phyloP scores from a whole-genome alignment of 495 filamentous ascomycete genomes.

The Haplographium delicatum region DNA sequence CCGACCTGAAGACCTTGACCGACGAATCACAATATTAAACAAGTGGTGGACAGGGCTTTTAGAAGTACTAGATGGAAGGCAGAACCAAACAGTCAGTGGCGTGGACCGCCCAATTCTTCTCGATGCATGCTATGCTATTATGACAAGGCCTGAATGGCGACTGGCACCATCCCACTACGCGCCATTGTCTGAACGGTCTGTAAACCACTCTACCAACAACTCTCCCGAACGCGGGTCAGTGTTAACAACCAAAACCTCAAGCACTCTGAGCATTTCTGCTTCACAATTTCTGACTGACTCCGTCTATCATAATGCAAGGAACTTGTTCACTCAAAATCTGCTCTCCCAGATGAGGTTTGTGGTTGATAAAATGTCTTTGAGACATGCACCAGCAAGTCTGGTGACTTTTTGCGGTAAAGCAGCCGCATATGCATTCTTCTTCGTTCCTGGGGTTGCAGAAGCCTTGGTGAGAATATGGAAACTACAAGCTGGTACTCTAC shows the following conservation, averaged over 20 bases:
- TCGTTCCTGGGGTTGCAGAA: constrained; percentile 85
- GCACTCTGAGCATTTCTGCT: constrained; percentile 52
- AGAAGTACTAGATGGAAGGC: constrained; percentile 65
- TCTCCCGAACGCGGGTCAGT: constrained; percentile 25
- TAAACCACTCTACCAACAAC: constrained; percentile 4
- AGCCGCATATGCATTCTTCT: constrained; percentile 93
- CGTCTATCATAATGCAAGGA: constrained; percentile 89
- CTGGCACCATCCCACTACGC: constrained; percentile 60
- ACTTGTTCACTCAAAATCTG: constrained; percentile 82
- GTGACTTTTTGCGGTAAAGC: constrained; percentile 94
- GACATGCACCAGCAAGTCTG: constrained; percentile 84
- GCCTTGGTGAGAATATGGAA: constrained; percentile 82
- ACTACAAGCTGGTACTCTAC: constrained; percentile 56
- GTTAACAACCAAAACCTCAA: constrained; percentile 37
- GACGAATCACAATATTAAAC: constrained; percentile 74
- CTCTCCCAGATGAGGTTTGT: constrained; percentile 83
- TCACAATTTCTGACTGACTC: constrained; percentile 85
- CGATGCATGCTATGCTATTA: constrained; percentile 76
- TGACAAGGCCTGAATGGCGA: constrained; percentile 92
- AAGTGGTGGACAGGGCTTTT: constrained; percentile 95
- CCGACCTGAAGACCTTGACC: constrained; percentile 77
- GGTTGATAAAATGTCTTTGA: constrained; percentile 77
- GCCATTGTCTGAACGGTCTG: constrained; percentile 42
- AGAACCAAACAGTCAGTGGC: constrained; percentile 66
- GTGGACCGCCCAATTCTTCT: constrained; percentile 77